A percentile compares a stretch with the other conserved stretches of the same genome.
These are phyloP conservation scores for Metschnikowia aberdeeniae DNA, from an alignment of 805 yeast species.

Conservation along the genomic window DNA sequence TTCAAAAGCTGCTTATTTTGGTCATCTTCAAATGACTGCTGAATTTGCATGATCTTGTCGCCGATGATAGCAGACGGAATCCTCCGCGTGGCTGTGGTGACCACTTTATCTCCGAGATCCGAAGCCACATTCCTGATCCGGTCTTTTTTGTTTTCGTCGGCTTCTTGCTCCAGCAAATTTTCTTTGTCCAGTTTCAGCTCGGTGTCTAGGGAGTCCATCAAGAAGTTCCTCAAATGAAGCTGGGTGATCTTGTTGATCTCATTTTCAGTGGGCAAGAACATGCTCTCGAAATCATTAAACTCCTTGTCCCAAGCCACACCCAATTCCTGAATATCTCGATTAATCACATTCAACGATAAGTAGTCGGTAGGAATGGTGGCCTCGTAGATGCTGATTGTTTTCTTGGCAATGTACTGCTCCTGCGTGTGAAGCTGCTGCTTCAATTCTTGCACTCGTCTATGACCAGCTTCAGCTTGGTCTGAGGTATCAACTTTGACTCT, in stretches of 20 bases:
- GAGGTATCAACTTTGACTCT: constrained; percentile 74
- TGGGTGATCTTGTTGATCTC: constrained; percentile 91
- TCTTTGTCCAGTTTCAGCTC: constrained; percentile 16
- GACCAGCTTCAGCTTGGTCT: constrained; percentile 68
- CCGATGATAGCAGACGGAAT: constrained; percentile 18
- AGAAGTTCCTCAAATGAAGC: constrained; percentile 72
- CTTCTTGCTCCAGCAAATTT: not conserved
- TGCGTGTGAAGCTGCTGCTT: constrained; percentile 52
- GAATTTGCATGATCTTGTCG: constrained; percentile 17
- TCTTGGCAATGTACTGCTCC: constrained; percentile 36
- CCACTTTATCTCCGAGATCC: not conserved
- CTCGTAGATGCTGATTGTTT: constrained; percentile 51
- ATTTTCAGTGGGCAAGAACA: constrained; percentile 83
- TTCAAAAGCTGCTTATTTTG: constrained; percentile 10
- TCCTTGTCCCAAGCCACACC: constrained; percentile 87
- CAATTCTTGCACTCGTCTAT: constrained; percentile 53
- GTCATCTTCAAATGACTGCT: constrained; percentile 18
- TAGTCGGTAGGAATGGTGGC: constrained; percentile 60
- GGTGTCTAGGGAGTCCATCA: constrained; percentile 47
- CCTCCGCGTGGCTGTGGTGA: constrained; percentile 8
- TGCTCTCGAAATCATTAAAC: constrained; percentile 72
- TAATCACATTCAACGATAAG: constrained; percentile 62
- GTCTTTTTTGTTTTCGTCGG: not conserved
- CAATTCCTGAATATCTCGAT: constrained; percentile 70
- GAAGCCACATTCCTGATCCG: not conserved